Conservation (phyloP, 2,329 filamentous ascomycete species). For the Diaporthe sp. region DNA sequence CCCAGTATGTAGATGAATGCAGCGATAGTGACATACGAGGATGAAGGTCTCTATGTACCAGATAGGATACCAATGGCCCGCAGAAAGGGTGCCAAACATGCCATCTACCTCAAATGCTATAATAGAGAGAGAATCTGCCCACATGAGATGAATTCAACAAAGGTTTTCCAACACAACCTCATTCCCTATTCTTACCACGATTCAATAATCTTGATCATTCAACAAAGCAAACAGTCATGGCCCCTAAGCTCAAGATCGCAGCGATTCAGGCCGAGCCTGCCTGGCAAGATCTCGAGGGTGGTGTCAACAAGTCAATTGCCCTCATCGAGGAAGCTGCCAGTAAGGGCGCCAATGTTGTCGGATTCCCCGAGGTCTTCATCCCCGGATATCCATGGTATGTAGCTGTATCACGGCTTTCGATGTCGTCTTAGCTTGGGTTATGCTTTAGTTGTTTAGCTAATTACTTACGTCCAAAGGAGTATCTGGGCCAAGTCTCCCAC, state of each 20-base stretch:
- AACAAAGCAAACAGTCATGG: background rate
- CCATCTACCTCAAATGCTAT: background rate
- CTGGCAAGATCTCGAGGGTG: conserved; percentile 34
- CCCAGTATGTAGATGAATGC: too few relatives aligned
- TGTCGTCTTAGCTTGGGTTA: background rate
- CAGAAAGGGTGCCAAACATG: too few relatives aligned
- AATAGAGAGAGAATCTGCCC: background rate
- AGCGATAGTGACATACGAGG: background rate
- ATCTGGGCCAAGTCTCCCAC: conserved; percentile 48
- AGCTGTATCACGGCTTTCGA: background rate
- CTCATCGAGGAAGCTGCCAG: conserved; percentile 51
- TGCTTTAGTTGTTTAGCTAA: background rate
- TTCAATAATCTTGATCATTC: background rate
- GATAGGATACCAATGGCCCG: conserved; percentile 9
- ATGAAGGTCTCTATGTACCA: background rate
- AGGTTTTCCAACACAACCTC: background rate
- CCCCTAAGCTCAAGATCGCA: conserved; percentile 26
- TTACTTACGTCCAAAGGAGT: conserved; percentile 43
- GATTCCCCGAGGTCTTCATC: conserved; percentile 62
- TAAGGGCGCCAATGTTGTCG: conserved; percentile 52
- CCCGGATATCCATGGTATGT: conserved; percentile 62
- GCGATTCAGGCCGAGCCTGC: conserved; percentile 31
- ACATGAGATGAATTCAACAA: background rate
- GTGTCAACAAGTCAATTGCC: conserved; percentile 48
- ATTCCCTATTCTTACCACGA: background rate